A percentile compares a stretch with the other conserved stretches of the same genome.
Conservation (phyloP, 2,329 filamentous ascomycete genomes). For the Aspergillus pseudotamarii region DNA sequence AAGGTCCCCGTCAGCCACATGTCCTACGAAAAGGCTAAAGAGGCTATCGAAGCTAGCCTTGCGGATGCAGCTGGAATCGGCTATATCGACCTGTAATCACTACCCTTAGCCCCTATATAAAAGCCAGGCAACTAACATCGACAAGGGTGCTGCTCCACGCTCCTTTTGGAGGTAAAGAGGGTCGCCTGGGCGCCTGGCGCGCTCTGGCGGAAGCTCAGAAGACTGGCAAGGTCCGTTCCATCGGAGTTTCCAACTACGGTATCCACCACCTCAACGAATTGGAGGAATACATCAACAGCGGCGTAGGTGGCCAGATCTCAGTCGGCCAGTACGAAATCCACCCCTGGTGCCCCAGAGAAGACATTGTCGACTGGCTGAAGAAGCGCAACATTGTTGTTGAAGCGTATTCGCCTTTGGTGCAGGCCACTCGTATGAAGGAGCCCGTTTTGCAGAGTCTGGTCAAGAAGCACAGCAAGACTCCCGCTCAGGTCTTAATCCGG, state of each 20-base stretch:
- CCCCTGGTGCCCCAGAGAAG: constrained; percentile 79
- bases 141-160: constrained; percentile 43
- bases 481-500: constrained; percentile 60
- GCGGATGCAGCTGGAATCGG: constrained; percentile 62
- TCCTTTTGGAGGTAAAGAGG: constrained; percentile 42
- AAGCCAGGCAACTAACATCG: background rate
- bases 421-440: constrained; percentile 54
- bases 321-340: constrained; percentile 91
- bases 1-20: constrained; percentile 58
- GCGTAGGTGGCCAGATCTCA: constrained; percentile 67
- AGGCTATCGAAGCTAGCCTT: constrained; percentile 66
- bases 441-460: constrained; percentile 53
- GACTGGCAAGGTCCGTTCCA: constrained; percentile 42
- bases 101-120: background rate
- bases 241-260: constrained; percentile 46
- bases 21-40: constrained; percentile 67
- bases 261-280: constrained; percentile 46
- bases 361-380: constrained; percentile 77
- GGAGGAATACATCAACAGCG: constrained; percentile 42
- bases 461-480: constrained; percentile 61
- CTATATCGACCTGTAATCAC: constrained; percentile 64
- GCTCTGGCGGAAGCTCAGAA: constrained; percentile 45
- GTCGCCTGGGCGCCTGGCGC: constrained; percentile 43
- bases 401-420: constrained; percentile 53
- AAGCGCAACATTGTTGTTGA: constrained; percentile 65